A percentile compares a stretch with the other conserved stretches of the same genome.
Evolutionary conservation across 169 alveolate genomes (phyloP).

Genomic region (Plasmodium coatneyi): DNA sequence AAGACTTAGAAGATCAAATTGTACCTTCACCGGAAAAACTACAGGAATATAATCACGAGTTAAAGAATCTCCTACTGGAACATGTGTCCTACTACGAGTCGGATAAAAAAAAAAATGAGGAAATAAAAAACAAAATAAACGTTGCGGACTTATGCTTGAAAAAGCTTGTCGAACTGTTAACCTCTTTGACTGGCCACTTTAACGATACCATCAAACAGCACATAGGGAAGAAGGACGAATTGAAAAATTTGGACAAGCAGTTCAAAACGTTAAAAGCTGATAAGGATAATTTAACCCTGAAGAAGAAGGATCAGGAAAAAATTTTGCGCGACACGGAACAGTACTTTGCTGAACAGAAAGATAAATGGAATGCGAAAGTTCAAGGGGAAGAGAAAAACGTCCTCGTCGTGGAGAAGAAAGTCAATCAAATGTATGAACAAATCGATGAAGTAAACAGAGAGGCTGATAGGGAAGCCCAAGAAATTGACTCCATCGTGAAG

Average conservation of each 20-base stretch:
- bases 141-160: conserved; percentile 64
- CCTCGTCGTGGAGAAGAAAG: conserved; percentile 19
- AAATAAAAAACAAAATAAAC: conserved; percentile 54
- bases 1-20: conserved; percentile 74
- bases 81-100: conserved; percentile 52
- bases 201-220: conserved; percentile 46
- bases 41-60: conserved; percentile 69
- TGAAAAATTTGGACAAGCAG: conserved; percentile 29
- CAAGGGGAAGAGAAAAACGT: conserved; percentile 45
- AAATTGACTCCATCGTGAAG: conserved; percentile 58
- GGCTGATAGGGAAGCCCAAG: conserved; percentile 29
- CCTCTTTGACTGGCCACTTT: conserved; percentile 32
- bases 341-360: conserved; percentile 17
- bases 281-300: conserved; percentile 17
- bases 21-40: conserved; percentile 74
- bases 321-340: conserved; percentile 40
- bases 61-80: conserved; percentile 54
- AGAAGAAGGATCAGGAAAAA: conserved; percentile 21
- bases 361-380: conserved; percentile 56
- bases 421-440: conserved; percentile 30
- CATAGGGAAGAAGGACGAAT: conserved; percentile 50
- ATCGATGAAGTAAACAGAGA: conserved; percentile 17
- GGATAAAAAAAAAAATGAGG: conserved; percentile 73
- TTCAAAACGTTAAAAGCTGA: conserved; percentile 22
- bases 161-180: conserved; percentile 39